phyloP scores from a whole-genome alignment of 192 early-diverging fungal species.

The Piromyces sp. region DNA sequence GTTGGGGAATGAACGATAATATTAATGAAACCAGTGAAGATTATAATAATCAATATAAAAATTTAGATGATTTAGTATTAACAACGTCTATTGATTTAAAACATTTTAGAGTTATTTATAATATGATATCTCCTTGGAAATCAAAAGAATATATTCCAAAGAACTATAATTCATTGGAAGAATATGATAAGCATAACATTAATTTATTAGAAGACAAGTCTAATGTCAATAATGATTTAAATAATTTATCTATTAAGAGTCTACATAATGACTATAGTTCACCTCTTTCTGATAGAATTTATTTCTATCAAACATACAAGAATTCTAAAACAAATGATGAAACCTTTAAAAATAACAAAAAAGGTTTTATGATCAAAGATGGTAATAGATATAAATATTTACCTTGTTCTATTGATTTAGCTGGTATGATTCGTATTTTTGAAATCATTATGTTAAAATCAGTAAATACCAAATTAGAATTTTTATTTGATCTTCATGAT shows the following conservation, averaged over 20 bases:
- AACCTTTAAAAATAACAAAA: not conserved
- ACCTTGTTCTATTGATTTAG: constrained; percentile 27
- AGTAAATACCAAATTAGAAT: constrained; percentile 25
- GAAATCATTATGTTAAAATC: constrained; percentile 40
- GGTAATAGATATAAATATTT: not conserved
- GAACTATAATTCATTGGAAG: not conserved
- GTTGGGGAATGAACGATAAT: not conserved
- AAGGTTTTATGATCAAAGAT: not conserved
- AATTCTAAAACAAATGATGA: not conserved
- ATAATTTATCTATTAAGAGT: not conserved
- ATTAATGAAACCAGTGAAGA: not conserved
- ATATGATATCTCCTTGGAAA: not conserved
- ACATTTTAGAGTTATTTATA: not conserved
- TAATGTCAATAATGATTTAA: not conserved
- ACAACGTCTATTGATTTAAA: not conserved
- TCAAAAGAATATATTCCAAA: not conserved
- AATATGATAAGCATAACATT: not conserved
- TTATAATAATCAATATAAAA: not conserved
- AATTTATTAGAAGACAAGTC: not conserved
- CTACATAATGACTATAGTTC: not conserved
- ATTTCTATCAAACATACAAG: not conserved
- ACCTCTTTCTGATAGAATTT: not conserved
- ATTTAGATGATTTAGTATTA: not conserved
- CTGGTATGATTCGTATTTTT: constrained; percentile 29
- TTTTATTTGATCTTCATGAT: constrained; percentile 39